A percentile compares a stretch with the other conserved stretches of the same genome.
These are phyloP conservation scores for Pyrus betulifolia DNA, from an alignment of 306 rosid species.

Conservation along the genomic window DNA sequence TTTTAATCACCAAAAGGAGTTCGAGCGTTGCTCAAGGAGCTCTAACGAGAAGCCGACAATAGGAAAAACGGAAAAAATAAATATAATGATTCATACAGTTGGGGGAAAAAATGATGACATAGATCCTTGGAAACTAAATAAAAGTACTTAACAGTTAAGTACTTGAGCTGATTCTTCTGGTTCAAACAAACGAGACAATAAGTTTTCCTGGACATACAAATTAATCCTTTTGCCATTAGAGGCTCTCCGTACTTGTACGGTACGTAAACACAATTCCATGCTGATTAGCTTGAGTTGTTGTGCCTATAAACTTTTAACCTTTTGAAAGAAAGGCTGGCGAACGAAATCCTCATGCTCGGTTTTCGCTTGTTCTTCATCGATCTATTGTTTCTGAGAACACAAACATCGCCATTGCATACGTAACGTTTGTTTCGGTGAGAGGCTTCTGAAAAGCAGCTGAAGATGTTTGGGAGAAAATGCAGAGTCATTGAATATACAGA, in stretches of 20 bases:
- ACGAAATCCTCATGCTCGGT: constrained; percentile 8
- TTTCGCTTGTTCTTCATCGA: constrained; percentile 5
- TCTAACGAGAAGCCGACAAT: not conserved
- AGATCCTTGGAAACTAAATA: too few relatives aligned
- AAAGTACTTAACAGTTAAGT: too few relatives aligned
- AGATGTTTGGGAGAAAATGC: constrained; percentile 37
- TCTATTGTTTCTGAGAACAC: constrained; percentile 28
- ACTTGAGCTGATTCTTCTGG: too few relatives aligned
- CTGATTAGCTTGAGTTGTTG: not conserved
- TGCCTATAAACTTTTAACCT: not conserved
- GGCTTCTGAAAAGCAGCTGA: constrained; percentile 50
- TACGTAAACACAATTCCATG: not conserved
- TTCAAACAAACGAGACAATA: too few relatives aligned
- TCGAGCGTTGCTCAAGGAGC: not conserved
- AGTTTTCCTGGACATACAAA: too few relatives aligned
- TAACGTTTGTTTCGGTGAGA: constrained; percentile 14
- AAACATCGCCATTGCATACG: constrained; percentile 52
- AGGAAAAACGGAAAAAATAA: too few relatives aligned
- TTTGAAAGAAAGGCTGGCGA: constrained; percentile 14
- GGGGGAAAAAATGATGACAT: too few relatives aligned
- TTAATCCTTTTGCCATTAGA: not conserved
- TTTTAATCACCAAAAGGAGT: not conserved
- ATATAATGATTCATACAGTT: not conserved
- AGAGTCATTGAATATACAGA: constrained; percentile 24
- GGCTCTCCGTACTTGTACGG: not conserved